A percentile compares a stretch with the other conserved stretches of the same genome.
These are phyloP conservation scores for Solanum ossicruentum DNA, from an alignment of 257 asterid genomes.

Conservation along the genomic window DNA sequence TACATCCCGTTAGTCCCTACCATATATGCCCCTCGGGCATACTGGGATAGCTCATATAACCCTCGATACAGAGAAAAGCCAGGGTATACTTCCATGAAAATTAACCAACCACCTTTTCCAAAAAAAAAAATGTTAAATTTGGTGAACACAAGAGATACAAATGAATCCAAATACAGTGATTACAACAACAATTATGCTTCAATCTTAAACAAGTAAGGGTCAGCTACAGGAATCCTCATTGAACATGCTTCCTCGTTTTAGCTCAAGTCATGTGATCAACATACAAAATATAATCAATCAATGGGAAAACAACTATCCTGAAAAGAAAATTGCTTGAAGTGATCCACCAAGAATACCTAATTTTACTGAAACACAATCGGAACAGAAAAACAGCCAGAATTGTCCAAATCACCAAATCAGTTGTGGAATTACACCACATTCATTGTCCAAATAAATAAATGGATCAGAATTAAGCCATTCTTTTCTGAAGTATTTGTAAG, in stretches of 20 bases:
- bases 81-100: conserved; percentile 25
- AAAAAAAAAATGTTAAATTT: background rate
- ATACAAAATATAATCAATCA: background rate
- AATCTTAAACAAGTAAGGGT: background rate
- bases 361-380: background rate
- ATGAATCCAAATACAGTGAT: background rate
- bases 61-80: conserved; percentile 24
- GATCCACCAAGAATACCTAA: background rate
- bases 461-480: background rate
- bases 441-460: background rate
- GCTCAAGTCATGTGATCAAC: background rate
- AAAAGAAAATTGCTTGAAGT: background rate
- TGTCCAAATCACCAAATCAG: background rate
- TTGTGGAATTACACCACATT: background rate
- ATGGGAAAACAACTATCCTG: background rate
- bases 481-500: background rate
- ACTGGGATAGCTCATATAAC: conserved; percentile 14
- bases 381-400: background rate
- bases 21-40: background rate
- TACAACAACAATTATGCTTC: background rate
- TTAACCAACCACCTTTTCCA: conserved; percentile 14
- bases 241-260: background rate
- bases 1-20: conserved; percentile 25
- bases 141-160: background rate
- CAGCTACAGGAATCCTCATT: background rate